Percentiles rank a stretch among this genome's conserved stretches.
phyloP scores from a whole-genome alignment of 2,329 filamentous ascomycete genomes.

The Rhinocladiella mackenziei region DNA sequence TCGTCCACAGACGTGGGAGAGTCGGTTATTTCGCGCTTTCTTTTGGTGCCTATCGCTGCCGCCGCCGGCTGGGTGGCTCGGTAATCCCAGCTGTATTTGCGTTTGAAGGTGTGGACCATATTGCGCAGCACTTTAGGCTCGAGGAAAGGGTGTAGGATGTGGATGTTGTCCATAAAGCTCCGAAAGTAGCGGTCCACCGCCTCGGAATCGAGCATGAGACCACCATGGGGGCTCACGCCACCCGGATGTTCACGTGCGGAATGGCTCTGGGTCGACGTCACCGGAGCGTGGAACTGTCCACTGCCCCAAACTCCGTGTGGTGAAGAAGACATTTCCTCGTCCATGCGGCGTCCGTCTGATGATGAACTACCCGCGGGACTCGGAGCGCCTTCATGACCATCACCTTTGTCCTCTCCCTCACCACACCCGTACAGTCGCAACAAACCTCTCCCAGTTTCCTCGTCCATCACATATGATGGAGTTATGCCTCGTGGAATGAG shows the following conservation, averaged over 20 bases:
- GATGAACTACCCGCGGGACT: constrained; percentile 41
- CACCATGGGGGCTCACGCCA: constrained; percentile 49
- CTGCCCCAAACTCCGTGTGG: constrained; percentile 51
- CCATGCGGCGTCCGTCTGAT: constrained; percentile 26
- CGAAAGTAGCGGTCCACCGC: constrained; percentile 50
- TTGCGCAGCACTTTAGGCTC: constrained; percentile 50
- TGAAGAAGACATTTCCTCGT: constrained; percentile 37
- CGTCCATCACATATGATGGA: constrained; percentile 63
- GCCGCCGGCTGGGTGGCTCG: constrained; percentile 11
- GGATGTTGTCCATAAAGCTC: constrained; percentile 58
- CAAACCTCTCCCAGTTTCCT: constrained; percentile 69
- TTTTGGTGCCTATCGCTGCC: constrained; percentile 22
- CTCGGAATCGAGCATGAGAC: constrained; percentile 51
- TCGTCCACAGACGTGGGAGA: constrained; percentile 24
- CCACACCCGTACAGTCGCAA: constrained; percentile 74
- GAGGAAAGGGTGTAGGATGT: constrained; percentile 62
- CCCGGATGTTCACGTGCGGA: constrained; percentile 38
- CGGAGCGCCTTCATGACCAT: constrained; percentile 40
- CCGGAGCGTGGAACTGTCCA: constrained; percentile 37
- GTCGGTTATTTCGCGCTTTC: constrained; percentile 27
- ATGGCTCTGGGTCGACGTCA: constrained; percentile 24
- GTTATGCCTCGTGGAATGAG: constrained; percentile 53
- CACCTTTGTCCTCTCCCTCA: constrained; percentile 63
- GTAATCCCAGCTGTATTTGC: constrained; percentile 41
- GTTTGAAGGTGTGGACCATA: constrained; percentile 52